Evolutionary conservation across 768 basidiomycete species (phyloP).

Genomic region (Hortiboletus campestris): DNA sequence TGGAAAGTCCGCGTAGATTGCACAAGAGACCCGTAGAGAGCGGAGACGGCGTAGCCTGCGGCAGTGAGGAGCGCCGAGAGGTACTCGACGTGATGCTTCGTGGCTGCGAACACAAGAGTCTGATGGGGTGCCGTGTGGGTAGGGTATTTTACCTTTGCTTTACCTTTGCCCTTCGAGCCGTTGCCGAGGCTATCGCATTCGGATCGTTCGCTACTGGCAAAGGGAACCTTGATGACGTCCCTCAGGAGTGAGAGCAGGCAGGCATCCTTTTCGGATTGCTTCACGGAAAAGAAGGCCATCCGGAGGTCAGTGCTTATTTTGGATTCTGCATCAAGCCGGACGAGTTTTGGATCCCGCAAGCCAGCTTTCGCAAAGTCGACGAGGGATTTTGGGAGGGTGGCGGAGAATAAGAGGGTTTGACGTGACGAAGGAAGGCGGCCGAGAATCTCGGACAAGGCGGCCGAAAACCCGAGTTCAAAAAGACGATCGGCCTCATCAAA

Average conservation of each 20-base stretch:
- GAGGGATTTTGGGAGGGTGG: slow-evolving; percentile 91
- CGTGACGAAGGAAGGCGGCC: slow-evolving; percentile 81
- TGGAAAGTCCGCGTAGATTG: slow-evolving; percentile 86
- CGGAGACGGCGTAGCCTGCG: slow-evolving; percentile 85
- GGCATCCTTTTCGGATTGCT: slow-evolving; percentile 92
- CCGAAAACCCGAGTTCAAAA: slow-evolving; percentile 97
- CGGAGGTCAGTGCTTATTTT: slow-evolving; percentile 93
- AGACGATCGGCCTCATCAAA: slow-evolving; percentile 98
- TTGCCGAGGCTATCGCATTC: slow-evolving; percentile 21
- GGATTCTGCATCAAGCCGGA: slow-evolving; percentile 94
- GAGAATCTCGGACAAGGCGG: slow-evolving; percentile 87
- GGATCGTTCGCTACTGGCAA: slow-evolving; percentile 36
- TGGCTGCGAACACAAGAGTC: slow-evolving; percentile 92
- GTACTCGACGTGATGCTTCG: slow-evolving; percentile 99
- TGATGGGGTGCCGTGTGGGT: slow-evolving; percentile 77
- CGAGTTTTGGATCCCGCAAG: slow-evolving; percentile 87
- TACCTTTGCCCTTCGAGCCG: slow-evolving; percentile 50
- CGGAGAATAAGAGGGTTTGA: slow-evolving; percentile 94
- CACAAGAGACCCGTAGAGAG: slow-evolving; percentile 94
- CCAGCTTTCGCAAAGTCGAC: slow-evolving; percentile 99
- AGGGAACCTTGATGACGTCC: slow-evolving; percentile 83
- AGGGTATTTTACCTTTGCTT: slow-evolving; percentile 44
- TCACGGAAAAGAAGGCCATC: slow-evolving; percentile 93
- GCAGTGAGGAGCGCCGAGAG: slow-evolving; percentile 71
- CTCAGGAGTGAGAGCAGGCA: slow-evolving; percentile 80